Conservation (phyloP, 2,329 filamentous ascomycete species). For the Ustulina deusta region DNA sequence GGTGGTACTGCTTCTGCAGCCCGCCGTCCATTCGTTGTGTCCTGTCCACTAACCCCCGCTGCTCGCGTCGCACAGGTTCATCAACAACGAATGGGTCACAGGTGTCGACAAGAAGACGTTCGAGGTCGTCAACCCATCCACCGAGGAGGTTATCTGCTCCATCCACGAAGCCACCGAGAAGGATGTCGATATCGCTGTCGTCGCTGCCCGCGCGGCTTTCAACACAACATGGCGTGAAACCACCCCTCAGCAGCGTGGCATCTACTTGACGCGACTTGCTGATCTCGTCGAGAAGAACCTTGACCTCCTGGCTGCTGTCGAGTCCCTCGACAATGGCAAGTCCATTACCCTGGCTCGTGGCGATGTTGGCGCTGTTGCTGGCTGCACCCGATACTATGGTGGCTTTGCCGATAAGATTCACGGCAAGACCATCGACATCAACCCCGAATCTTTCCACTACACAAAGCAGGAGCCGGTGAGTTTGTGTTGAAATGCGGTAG, state of each 20-base stretch:
- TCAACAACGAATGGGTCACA: slow-evolving; percentile 92
- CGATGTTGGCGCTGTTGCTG: slow-evolving; percentile 76
- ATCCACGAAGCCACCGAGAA: slow-evolving; percentile 90
- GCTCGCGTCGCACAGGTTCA: slow-evolving; percentile 69
- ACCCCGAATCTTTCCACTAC: slow-evolving; percentile 84
- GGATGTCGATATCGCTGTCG: slow-evolving; percentile 83
- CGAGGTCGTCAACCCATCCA: slow-evolving; percentile 89
- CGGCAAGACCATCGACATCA: slow-evolving; percentile 87
- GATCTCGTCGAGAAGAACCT: slow-evolving; percentile 82
- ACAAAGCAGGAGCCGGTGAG: slow-evolving; percentile 79
- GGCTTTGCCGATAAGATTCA: slow-evolving; percentile 94
- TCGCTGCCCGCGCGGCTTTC: slow-evolving; percentile 87
- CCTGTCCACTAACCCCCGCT: slow-evolving; percentile 33
- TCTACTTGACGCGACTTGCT: slow-evolving; percentile 79
- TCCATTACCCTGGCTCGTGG: slow-evolving; percentile 79
- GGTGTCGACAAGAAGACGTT: slow-evolving; percentile 89
- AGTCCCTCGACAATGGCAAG: slow-evolving; percentile 91
- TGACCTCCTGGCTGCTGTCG: slow-evolving; percentile 81
- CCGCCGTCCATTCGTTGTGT: not conserved
- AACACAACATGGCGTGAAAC: slow-evolving; percentile 76
- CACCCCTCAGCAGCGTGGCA: slow-evolving; percentile 77
- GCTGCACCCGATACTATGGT: slow-evolving; percentile 85
- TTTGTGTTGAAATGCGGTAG: slow-evolving; percentile 28
- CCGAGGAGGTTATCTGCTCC: slow-evolving; percentile 84
- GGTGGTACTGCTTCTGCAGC: not conserved